phyloP scores from a whole-genome alignment of 495 filamentous ascomycete species.

The Lichina pygmaea region DNA sequence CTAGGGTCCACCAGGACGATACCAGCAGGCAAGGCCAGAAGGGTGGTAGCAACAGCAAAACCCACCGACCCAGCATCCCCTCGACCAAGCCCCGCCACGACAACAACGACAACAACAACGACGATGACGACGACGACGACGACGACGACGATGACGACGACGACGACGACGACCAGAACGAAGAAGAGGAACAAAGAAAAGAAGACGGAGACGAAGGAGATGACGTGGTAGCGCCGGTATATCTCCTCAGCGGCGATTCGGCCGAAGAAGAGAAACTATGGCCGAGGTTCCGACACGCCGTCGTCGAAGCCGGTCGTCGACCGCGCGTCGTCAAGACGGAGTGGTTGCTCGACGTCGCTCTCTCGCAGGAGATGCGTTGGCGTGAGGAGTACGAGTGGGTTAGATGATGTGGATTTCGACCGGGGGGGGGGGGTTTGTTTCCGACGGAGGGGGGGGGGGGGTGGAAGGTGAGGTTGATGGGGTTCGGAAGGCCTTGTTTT shows the following conservation, averaged over 20 bases:
- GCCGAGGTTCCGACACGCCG: conserved; percentile 55
- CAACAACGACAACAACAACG: conserved; percentile 25
- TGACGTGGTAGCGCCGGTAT: conserved; percentile 25
- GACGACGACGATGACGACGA: conserved; percentile 30
- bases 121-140: not conserved
- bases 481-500: too few relatives aligned
- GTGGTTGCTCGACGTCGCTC: conserved; percentile 72
- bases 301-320: conserved; percentile 36
- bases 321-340: conserved; percentile 56
- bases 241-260: conserved; percentile 38
- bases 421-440: too few relatives aligned
- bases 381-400: not conserved
- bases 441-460: too few relatives aligned
- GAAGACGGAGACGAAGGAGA: conserved; percentile 12
- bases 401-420: not conserved
- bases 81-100: conserved; percentile 26
- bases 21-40: not conserved
- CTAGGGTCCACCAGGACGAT: too few relatives aligned
- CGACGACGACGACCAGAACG: conserved; percentile 17
- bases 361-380: conserved; percentile 43
- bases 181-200: conserved; percentile 4
- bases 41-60: not conserved
- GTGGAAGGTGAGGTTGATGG: too few relatives aligned
- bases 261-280: conserved; percentile 47
- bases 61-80: conserved; percentile 13